These are phyloP conservation scores for Heritiera littoralis DNA, from an alignment of 345 rosid species.

Conservation along the genomic window DNA sequence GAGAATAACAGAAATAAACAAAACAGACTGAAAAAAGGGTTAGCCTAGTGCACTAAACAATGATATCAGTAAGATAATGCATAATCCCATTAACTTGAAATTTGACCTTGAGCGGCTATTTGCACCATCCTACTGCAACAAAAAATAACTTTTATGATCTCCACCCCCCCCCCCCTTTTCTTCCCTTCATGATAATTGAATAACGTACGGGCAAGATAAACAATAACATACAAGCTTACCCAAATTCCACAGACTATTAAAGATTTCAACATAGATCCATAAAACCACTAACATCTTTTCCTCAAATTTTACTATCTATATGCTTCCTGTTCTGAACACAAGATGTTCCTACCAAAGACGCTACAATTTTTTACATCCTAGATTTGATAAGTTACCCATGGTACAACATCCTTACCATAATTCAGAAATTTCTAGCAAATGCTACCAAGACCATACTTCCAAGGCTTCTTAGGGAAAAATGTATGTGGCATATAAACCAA, in stretches of 20 bases:
- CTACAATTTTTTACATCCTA: not conserved
- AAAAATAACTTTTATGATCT: not conserved
- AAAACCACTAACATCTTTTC: not conserved
- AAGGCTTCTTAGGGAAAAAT: not conserved
- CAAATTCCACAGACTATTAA: not conserved
- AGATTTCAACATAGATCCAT: not conserved
- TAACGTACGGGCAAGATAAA: not conserved
- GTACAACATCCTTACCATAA: not conserved
- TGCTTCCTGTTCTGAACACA: not conserved
- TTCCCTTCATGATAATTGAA: not conserved
- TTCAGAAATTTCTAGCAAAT: not conserved
- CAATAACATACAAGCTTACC: not conserved
- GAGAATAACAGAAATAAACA: too few species aligned
- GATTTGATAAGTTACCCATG: not conserved
- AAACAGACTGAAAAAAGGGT: too few species aligned
- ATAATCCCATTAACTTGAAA: too few species aligned
- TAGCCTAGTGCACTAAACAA: too few species aligned
- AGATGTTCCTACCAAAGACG: not conserved
- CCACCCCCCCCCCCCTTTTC: not conserved
- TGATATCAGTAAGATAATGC: too few species aligned
- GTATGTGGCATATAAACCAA: not conserved
- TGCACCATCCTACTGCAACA: not conserved
- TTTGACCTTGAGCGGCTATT: too few species aligned
- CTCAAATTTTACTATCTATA: not conserved
- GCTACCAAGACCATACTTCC: not conserved